phyloP scores from a whole-genome alignment of 139 green algal genomes.

The Coelastrella sp. region DNA sequence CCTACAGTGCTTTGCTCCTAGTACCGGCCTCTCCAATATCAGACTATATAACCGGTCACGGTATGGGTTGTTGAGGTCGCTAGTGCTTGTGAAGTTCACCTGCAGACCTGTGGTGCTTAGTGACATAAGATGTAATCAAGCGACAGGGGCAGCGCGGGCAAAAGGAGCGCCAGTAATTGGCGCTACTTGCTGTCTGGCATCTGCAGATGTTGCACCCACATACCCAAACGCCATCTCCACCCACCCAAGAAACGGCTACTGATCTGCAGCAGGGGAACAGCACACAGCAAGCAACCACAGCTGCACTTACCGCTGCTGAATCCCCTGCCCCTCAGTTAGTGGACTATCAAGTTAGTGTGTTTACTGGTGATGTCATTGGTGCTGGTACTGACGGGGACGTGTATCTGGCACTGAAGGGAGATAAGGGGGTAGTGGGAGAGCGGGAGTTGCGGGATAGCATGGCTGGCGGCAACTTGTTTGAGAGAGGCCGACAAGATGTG shows the following conservation, averaged over 20 bases:
- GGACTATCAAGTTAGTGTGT: slow-evolving; percentile 63
- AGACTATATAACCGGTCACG: too few relatives aligned
- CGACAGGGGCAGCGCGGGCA: too few relatives aligned
- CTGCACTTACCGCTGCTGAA: background rate
- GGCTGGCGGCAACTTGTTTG: slow-evolving; percentile 45
- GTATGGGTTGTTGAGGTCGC: too few relatives aligned
- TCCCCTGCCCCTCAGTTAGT: slow-evolving; percentile 15
- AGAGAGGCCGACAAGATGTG: slow-evolving; percentile 30
- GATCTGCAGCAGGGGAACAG: background rate
- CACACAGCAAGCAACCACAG: background rate
- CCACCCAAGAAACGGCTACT: background rate
- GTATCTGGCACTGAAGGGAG: slow-evolving; percentile 51
- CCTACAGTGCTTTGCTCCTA: too few relatives aligned
- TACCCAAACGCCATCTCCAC: background rate
- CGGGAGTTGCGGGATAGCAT: slow-evolving; percentile 51
- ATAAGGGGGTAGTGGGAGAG: slow-evolving; percentile 61
- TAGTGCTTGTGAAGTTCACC: too few relatives aligned
- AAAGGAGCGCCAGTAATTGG: too few relatives aligned
- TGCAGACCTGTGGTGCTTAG: too few relatives aligned
- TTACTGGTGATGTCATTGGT: slow-evolving; percentile 62
- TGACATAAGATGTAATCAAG: too few relatives aligned
- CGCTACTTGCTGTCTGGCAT: too few relatives aligned
- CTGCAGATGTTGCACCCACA: slow-evolving; percentile 22
- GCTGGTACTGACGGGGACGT: slow-evolving; percentile 69
- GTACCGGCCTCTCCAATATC: too few relatives aligned